Conservation (phyloP, 1,284 basidiomycete genomes). For the Flammula alnicola region DNA sequence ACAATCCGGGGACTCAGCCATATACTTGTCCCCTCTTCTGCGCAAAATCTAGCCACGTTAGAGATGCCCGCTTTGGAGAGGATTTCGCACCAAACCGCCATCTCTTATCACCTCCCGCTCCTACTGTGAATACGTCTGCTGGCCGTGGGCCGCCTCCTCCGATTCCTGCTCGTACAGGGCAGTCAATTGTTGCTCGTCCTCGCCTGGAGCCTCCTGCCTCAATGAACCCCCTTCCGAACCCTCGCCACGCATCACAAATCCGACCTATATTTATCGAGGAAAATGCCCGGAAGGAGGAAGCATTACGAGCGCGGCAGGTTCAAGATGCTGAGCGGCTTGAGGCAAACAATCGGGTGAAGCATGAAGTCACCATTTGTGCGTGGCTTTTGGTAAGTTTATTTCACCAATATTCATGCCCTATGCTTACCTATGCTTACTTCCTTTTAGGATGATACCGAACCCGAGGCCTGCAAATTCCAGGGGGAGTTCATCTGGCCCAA, state of each 20-base stretch:
- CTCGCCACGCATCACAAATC: neutral
- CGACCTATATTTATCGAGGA: conserved; percentile 1
- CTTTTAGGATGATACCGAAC: neutral
- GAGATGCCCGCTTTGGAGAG: no score
- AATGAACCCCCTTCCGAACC: conserved; percentile 5
- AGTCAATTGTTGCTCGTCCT: no score
- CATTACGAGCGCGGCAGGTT: neutral
- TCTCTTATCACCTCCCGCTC: no score
- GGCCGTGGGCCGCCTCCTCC: no score
- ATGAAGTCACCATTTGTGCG: neutral
- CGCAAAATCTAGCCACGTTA: no score
- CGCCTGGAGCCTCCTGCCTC: no score
- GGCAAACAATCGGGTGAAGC: neutral
- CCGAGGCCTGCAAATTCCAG: neutral
- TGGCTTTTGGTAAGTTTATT: neutral
- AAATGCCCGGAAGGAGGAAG: neutral
- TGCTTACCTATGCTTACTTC: neutral
- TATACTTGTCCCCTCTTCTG: no score
- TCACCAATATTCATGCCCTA: no score
- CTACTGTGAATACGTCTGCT: no score
- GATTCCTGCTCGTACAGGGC: no score
- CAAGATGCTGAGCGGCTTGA: neutral
- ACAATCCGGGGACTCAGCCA: no score
- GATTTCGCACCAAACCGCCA: no score
- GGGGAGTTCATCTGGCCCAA: conserved; percentile 4